Conservation (phyloP, 495 filamentous ascomycete genomes). For the Astrocystis sublimbata region DNA sequence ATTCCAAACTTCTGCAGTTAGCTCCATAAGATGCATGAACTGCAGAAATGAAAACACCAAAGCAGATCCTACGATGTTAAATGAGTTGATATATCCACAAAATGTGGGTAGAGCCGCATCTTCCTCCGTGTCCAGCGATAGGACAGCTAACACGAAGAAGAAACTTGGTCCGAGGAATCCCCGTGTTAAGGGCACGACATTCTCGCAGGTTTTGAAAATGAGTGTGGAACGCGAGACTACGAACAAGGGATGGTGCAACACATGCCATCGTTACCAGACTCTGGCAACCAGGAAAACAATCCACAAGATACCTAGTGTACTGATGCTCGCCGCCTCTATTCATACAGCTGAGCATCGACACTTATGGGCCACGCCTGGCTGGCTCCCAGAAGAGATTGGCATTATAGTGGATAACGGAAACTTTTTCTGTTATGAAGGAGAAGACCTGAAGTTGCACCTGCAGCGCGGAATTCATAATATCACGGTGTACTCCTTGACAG, state of each 20-base stretch:
- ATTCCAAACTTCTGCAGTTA: constrained; percentile 44
- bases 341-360: constrained; percentile 68
- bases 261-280: constrained; percentile 82
- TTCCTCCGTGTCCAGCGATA: constrained; percentile 19
- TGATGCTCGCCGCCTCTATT: constrained; percentile 81
- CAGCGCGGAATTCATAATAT: constrained; percentile 66
- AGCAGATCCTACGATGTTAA: constrained; percentile 68
- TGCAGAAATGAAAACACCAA: constrained; percentile 77
- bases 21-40: constrained; percentile 73
- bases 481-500: constrained; percentile 87
- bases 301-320: constrained; percentile 72
- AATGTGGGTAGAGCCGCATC: constrained; percentile 40
- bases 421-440: constrained; percentile 87
- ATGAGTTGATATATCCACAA: constrained; percentile 80
- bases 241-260: constrained; percentile 85
- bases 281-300: constrained; percentile 78
- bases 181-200: constrained; percentile 58
- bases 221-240: constrained; percentile 83
- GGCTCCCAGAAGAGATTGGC: constrained; percentile 91
- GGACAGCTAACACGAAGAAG: constrained; percentile 28
- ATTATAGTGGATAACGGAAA: constrained; percentile 78
- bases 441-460: constrained; percentile 72
- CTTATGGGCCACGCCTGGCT: constrained; percentile 82
- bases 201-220: constrained; percentile 80
- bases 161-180: constrained; percentile 50